A percentile compares a stretch with the other conserved stretches of the same genome.
These are phyloP conservation scores for Cyberlindnera mycetangii DNA, from an alignment of 805 yeast genomes.

Conservation along the genomic window DNA sequence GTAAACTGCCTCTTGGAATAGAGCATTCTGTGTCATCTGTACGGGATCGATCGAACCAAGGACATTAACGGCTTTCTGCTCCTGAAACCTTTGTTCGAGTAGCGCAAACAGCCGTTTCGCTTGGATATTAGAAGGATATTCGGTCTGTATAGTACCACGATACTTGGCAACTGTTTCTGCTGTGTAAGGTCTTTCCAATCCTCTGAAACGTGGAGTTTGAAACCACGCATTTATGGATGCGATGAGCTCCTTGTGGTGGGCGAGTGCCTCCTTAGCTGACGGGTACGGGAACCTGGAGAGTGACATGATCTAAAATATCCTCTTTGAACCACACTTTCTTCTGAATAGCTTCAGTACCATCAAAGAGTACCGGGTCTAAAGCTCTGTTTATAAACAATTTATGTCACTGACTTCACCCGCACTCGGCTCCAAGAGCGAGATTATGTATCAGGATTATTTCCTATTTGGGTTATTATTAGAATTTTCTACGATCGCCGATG, in stretches of 20 bases:
- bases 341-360: not conserved
- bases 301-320: no score
- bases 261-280: slow-evolving; percentile 14
- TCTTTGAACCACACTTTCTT: not conserved
- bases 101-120: slow-evolving; percentile 49
- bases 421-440: slow-evolving; percentile 5
- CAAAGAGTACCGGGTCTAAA: not conserved
- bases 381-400: not conserved
- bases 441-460: not conserved
- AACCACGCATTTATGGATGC: slow-evolving; percentile 48
- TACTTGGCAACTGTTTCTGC: slow-evolving; percentile 51
- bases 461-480: not conserved
- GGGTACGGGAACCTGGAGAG: slow-evolving; percentile 25
- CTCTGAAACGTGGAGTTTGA: slow-evolving; percentile 42
- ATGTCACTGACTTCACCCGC: slow-evolving; percentile 2
- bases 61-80: slow-evolving; percentile 49
- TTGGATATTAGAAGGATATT: slow-evolving; percentile 48
- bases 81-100: slow-evolving; percentile 38
- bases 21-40: slow-evolving; percentile 55
- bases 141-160: slow-evolving; percentile 44
- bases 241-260: slow-evolving; percentile 29
- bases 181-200: slow-evolving; percentile 48
- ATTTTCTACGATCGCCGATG: not conserved
- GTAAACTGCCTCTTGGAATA: slow-evolving; percentile 49
- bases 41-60: slow-evolving; percentile 63